These are phyloP conservation scores for Neurospora tetrasperma DNA, from an alignment of 495 filamentous ascomycete species.

Conservation along the genomic window DNA sequence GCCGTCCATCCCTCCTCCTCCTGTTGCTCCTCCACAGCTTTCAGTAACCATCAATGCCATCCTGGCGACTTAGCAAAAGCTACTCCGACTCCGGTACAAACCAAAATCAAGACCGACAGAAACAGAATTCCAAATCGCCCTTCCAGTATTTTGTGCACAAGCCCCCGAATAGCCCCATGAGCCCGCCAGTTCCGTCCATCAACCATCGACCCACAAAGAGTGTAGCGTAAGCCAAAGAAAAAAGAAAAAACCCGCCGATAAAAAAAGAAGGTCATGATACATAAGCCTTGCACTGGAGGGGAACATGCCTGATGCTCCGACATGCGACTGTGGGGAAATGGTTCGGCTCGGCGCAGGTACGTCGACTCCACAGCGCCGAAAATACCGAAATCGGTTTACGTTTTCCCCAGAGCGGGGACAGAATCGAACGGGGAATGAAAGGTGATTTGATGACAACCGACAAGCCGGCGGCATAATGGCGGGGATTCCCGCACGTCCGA, in stretches of 20 bases:
- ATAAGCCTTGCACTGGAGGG: not conserved
- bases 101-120: not conserved
- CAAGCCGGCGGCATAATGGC: not conserved
- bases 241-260: not conserved
- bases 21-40: not conserved
- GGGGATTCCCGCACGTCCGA: not conserved
- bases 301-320: not conserved
- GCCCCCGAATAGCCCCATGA: not conserved
- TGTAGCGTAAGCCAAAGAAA: not conserved
- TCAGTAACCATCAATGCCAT: not conserved
- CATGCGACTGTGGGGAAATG: not conserved
- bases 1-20: not conserved
- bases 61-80: not conserved
- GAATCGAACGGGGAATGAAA: not conserved
- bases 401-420: not conserved
- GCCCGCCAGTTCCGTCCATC: not conserved
- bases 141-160: not conserved
- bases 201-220: not conserved
- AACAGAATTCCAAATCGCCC: not conserved
- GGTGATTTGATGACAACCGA: not conserved
- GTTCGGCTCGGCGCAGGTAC: not conserved
- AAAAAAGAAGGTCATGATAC: not conserved
- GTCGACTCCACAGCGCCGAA: not conserved
- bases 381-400: not conserved
- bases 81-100: not conserved